phyloP scores from a whole-genome alignment of 331 rosid species.

The Pyrus hybrid region DNA sequence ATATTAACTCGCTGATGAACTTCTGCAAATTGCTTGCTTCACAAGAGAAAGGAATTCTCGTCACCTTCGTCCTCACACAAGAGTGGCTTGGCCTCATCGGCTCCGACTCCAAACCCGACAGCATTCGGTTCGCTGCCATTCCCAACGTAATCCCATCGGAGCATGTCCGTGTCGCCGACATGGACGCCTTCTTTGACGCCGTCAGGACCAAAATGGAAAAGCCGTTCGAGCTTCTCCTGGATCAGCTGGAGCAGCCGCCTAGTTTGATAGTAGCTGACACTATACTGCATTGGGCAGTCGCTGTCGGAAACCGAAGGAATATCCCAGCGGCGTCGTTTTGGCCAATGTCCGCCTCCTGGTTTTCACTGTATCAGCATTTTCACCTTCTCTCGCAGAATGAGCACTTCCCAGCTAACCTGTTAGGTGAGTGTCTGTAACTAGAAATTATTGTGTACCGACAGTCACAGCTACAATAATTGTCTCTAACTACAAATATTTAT shows the following conservation, averaged over 20 bases:
- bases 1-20: constrained; percentile 1
- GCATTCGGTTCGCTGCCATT: not conserved
- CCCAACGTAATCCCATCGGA: not conserved
- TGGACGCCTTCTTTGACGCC: not conserved
- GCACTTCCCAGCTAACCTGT: not conserved
- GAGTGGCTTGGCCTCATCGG: not conserved
- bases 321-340: not conserved
- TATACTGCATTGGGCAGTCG: not conserved
- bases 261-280: not conserved
- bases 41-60: not conserved
- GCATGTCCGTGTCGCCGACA: not conserved
- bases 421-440: not conserved
- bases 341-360: not conserved
- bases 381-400: not conserved
- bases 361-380: not conserved
- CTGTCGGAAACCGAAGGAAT: not conserved
- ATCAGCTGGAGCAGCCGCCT: not conserved
- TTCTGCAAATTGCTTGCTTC: not conserved
- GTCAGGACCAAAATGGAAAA: not conserved
- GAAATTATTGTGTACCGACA: no score
- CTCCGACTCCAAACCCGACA: not conserved
- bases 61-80: not conserved
- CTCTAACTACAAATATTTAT: no score
- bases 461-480: no score
- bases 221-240: not conserved